phyloP scores from a whole-genome alignment of 768 basidiomycete species.

The Lentinula boryana region DNA sequence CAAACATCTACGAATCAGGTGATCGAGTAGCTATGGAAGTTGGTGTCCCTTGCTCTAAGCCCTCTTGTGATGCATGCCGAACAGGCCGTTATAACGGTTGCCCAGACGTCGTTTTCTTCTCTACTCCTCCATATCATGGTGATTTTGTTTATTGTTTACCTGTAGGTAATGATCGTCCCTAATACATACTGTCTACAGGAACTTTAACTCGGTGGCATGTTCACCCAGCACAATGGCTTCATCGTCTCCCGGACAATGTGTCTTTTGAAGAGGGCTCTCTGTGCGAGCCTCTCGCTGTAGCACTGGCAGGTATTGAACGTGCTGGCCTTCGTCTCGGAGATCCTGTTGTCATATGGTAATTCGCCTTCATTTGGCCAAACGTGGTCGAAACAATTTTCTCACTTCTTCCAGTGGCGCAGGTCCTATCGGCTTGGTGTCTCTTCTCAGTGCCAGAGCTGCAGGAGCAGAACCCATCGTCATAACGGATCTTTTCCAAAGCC shows the following conservation, averaged over 20 bases:
- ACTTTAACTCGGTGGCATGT: slow-evolving; percentile 62
- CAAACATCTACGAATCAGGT: slow-evolving; percentile 24
- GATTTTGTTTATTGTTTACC: slow-evolving; percentile 1
- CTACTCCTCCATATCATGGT: slow-evolving; percentile 67
- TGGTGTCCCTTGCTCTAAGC: slow-evolving; percentile 61
- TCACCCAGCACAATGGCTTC: slow-evolving; percentile 64
- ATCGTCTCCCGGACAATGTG: slow-evolving; percentile 54
- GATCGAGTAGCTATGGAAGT: slow-evolving; percentile 68
- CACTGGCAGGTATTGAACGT: slow-evolving; percentile 62
- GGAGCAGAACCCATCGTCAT: slow-evolving; percentile 68
- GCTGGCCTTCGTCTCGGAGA: slow-evolving; percentile 61
- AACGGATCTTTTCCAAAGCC: slow-evolving; percentile 60
- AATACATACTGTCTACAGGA: slow-evolving; percentile 25
- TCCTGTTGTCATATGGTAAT: slow-evolving; percentile 54
- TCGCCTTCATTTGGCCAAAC: not conserved
- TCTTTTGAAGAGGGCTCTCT: slow-evolving; percentile 65
- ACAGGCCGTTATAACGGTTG: slow-evolving; percentile 65
- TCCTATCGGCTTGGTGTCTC: slow-evolving; percentile 57
- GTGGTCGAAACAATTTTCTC: not conserved
- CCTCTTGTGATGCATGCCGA: slow-evolving; percentile 55
- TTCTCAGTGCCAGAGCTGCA: slow-evolving; percentile 60
- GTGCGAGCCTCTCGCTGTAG: slow-evolving; percentile 64
- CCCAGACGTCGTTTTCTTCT: slow-evolving; percentile 56
- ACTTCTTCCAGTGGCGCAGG: slow-evolving; percentile 47
- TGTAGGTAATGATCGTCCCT: not conserved